Evolutionary conservation across 208 protist species (phyloP).

Genomic region (Trypanosoma cruzi): DNA sequence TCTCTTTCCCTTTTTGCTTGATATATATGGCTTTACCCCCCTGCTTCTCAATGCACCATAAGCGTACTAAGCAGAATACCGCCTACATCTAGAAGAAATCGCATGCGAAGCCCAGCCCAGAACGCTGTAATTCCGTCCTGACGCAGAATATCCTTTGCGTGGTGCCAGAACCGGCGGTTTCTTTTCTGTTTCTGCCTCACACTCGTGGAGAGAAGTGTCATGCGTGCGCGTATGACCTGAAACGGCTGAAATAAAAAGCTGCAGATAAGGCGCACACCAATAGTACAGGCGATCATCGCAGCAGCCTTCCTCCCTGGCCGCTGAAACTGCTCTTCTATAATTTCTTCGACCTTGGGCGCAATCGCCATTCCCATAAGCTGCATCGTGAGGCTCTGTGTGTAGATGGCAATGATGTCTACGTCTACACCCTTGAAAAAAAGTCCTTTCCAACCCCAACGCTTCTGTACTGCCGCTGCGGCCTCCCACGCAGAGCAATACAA

Average conservation of each 20-base stretch:
- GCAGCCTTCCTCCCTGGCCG: slow-evolving; percentile 24
- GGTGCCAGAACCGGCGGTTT: slow-evolving; percentile 55
- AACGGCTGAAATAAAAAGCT: slow-evolving; percentile 35
- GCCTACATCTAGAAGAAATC: slow-evolving; percentile 17
- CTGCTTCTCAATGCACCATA: not conserved
- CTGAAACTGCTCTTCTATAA: slow-evolving; percentile 24
- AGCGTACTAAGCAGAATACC: slow-evolving; percentile 7
- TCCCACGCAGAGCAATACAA: slow-evolving; percentile 18
- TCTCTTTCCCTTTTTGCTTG: too few relatives aligned
- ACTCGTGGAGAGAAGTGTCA: slow-evolving; percentile 30
- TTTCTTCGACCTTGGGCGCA: slow-evolving; percentile 2
- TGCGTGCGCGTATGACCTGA: slow-evolving; percentile 39
- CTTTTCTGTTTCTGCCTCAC: slow-evolving; percentile 9
- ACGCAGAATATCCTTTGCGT: slow-evolving; percentile 51
- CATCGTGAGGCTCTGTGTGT: slow-evolving; percentile 20
- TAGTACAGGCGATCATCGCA: slow-evolving; percentile 24
- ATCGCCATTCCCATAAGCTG: slow-evolving; percentile 23
- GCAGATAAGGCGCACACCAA: slow-evolving; percentile 29
- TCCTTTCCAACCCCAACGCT: slow-evolving; percentile 11
- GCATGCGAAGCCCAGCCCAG: slow-evolving; percentile 52
- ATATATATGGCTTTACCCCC: not conserved
- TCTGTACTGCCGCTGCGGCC: slow-evolving; percentile 5
- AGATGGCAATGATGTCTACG: slow-evolving; percentile 30
- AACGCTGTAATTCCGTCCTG: slow-evolving; percentile 75
- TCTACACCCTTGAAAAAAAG: slow-evolving; percentile 41